These are phyloP conservation scores for Dalbergia cultrata DNA, from an alignment of 306 rosid genomes.

Conservation along the genomic window DNA sequence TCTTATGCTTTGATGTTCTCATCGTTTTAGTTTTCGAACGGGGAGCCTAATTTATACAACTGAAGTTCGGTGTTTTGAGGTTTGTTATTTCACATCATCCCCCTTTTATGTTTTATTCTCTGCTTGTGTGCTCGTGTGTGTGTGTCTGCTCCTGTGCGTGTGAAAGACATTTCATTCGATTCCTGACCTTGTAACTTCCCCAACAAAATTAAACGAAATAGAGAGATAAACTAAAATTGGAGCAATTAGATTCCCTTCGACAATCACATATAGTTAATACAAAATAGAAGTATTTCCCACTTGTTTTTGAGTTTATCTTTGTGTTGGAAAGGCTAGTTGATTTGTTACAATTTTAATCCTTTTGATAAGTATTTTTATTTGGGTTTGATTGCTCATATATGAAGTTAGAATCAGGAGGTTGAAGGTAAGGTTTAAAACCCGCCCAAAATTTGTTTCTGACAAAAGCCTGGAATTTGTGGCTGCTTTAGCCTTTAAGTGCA, in stretches of 20 bases:
- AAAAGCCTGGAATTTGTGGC: conserved; percentile 66
- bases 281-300: not conserved
- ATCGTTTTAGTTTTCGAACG: not conserved
- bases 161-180: conserved; percentile 35
- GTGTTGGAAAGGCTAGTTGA: not conserved
- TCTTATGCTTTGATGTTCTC: conserved; percentile 36
- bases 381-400: conserved; percentile 33
- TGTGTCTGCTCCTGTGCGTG: conserved; percentile 4
- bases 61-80: conserved; percentile 50
- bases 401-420: conserved; percentile 46
- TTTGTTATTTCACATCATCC: conserved; percentile 34
- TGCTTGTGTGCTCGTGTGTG: conserved; percentile 15
- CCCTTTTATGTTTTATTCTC: conserved; percentile 2
- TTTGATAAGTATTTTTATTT: conserved; percentile 23
- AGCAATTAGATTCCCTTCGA: conserved; percentile 42
- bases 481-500: conserved; percentile 82
- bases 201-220: not conserved
- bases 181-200: conserved; percentile 1
- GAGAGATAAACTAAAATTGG: conserved; percentile 20
- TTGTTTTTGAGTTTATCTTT: not conserved
- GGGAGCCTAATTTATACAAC: conserved; percentile 38
- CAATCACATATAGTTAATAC: not conserved
- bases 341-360: not conserved
- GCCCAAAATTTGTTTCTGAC: conserved; percentile 58
- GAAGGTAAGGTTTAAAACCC: conserved; percentile 48